Base-by-base conservation (phyloP, 495 filamentous ascomycete species). In the Penicillium antarcticum region DNA sequence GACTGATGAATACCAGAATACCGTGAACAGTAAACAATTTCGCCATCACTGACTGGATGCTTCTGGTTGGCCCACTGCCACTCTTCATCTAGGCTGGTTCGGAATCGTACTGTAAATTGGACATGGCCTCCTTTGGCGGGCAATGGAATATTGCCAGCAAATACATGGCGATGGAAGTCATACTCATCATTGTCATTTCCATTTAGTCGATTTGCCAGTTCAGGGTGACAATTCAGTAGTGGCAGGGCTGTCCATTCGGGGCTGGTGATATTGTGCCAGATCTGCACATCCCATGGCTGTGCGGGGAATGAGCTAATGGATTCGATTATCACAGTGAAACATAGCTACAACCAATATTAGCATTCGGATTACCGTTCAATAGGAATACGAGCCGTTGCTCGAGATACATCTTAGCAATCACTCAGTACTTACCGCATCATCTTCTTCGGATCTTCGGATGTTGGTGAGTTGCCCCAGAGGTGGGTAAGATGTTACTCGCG, bases 61-160 rank as follows among this genome's bases (percentile, higher is more conserved):
- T 81, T 74, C 48, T 89, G 80, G 48, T 85, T 84, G 11, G 78
- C 79, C 91, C 91, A 96, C 48, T 77, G 83, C 90, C 91, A 95
- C 53, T 61, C 82, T 44, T 44, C 71, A 29, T 67, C 68, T 8
- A 71, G 61, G 2, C 66, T 61, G 11, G 74, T 73, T 8, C 89
- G 82, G 58, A 85, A 92, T 45, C 88, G 89, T 41, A 92, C 59
- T 0, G 91, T 95, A 57, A 96, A 96, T 13, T 70, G 74, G 1
- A 84, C 62, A 45, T 69, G 44, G 45, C 63, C 67, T 13, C 47
- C 59, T 17, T 46, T 26, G 8, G 45, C 53, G n/a, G 70, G 69
- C 12, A 84, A 56, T 16, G 21, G 7, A 29, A 75, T 50, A 16
- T 64, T 50, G 19, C 51, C 69, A 16, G 47, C 68, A 55, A 60